phyloP scores from a whole-genome alignment of 2,329 filamentous ascomycete genomes.

The Plectosphaerella cucumerina region DNA sequence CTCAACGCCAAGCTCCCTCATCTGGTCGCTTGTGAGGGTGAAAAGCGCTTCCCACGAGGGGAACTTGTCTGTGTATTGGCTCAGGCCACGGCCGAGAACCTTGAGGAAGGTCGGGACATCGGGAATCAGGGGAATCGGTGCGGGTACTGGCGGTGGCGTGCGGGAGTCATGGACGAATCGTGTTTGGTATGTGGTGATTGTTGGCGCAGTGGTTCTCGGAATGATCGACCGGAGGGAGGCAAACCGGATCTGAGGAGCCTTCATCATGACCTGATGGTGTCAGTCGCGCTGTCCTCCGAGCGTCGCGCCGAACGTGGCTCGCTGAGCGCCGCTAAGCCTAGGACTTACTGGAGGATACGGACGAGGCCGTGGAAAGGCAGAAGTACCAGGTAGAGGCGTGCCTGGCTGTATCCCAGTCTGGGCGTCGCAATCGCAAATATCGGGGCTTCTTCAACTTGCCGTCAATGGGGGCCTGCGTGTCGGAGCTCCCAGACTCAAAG shows the following conservation, averaged over 20 bases:
- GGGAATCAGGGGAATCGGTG: conserved; percentile 80
- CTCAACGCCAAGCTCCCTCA: conserved; percentile 82
- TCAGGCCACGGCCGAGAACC: conserved; percentile 83
- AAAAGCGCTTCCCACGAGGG: conserved; percentile 89
- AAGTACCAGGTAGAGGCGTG: too few relatives aligned
- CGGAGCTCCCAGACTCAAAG: too few relatives aligned
- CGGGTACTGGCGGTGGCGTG: conserved; percentile 46
- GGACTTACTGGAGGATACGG: too few relatives aligned
- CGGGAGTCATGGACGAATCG: conserved; percentile 40
- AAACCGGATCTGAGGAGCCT: conserved; percentile 8
- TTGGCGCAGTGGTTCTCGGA: conserved; percentile 11
- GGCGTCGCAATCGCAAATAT: too few relatives aligned
- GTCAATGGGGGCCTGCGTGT: too few relatives aligned
- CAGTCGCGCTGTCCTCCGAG: not conserved
- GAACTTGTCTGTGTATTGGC: conserved; percentile 80
- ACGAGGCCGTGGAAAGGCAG: too few relatives aligned
- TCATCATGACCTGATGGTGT: conserved; percentile 10
- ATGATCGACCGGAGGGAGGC: conserved; percentile 9
- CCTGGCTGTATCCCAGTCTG: too few relatives aligned
- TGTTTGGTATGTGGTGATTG: conserved; percentile 27
- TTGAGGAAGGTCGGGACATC: conserved; percentile 82
- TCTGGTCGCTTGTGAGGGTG: conserved; percentile 69
- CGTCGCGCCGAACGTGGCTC: too few relatives aligned
- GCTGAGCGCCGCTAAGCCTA: too few relatives aligned
- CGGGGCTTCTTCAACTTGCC: too few relatives aligned